phyloP scores from a whole-genome alignment of 2,329 filamentous ascomycete genomes.

The Colletotrichum sp. region DNA sequence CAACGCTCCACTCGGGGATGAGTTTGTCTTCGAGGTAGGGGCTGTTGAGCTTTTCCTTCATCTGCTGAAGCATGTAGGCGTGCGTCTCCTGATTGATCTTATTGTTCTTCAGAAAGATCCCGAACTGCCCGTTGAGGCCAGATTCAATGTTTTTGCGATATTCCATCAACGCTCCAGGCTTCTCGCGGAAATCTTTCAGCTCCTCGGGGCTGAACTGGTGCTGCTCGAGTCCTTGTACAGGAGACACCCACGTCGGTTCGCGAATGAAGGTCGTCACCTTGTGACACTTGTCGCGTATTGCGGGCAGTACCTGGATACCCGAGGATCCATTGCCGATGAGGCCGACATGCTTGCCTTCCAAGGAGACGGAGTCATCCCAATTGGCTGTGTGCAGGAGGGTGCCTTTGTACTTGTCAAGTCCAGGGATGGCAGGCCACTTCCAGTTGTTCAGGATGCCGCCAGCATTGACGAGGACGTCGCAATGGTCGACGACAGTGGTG shows the following conservation, averaged over 20 bases:
- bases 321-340: conserved; percentile 50
- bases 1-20: conserved; percentile 23
- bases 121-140: conserved; percentile 51
- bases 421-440: conserved; percentile 57
- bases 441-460: conserved; percentile 55
- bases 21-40: conserved; percentile 26
- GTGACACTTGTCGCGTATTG: conserved; percentile 46
- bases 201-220: conserved; percentile 46
- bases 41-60: conserved; percentile 40
- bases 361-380: conserved; percentile 50
- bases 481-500: conserved; percentile 39
- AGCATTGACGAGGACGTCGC: conserved; percentile 54
- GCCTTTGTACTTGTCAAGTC: conserved; percentile 51
- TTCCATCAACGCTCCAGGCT: conserved; percentile 39
- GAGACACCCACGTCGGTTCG: conserved; percentile 55
- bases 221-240: conserved; percentile 45
- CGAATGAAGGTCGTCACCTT: conserved; percentile 55
- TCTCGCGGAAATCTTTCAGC: conserved; percentile 40
- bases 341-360: conserved; percentile 42
- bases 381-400: conserved; percentile 57
- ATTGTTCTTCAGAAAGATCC: conserved; percentile 48
- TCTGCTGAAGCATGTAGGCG: conserved; percentile 42
- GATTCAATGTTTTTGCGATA: conserved; percentile 50
- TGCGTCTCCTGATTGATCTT: conserved; percentile 43
- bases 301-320: conserved; percentile 52